Evolutionary conservation across 2,329 filamentous ascomycete genomes (phyloP), one percentile per base, ranked within the genome.

Genomic region (Proliferodiscus dingleyae): DNA sequence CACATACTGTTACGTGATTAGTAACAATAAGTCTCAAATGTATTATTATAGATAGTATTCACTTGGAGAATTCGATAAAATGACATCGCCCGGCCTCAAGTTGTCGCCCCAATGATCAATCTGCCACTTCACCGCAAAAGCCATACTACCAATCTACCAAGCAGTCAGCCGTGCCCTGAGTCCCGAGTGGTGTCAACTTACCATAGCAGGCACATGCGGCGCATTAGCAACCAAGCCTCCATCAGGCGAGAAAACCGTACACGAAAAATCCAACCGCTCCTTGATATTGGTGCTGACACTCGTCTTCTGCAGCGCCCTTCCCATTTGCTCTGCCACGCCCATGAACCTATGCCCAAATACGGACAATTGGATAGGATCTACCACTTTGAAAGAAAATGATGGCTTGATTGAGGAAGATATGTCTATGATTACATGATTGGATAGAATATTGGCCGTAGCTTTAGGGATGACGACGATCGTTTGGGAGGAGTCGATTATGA

Each of bases 401-500:
- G 21, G 21, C 34, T 37, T 37, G 32, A 24, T 15, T 69, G 72
- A 45, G 66, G 68, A 29, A 74, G 63, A 47, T 6, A 18, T 24
- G 13, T 94, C 87, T 59, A 95, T 89, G 11, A 95, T 75, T 3
- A 95, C 87, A 57, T 95, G 90, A 0, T 88, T 93, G 50, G 87
- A 75, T 11, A 94, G 80, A 28, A 53, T 47, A 16, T 15, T 37
- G 0, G 89, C 90, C 19, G 79, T 78, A 2, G 88, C 79, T 24
- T 78, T 79, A 0, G 89, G 90, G 0, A 86, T 85, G 2, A 95
- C 81, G 0, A 96, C 85, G 49, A 96, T 91, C 0, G 90, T 96
- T 66, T 95, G 90, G 1, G 86, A 89, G 6, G 83, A 83, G 57
- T 90, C 89, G 1, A 88, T 87, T 49, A 95, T 76, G 66, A 95